A percentile compares a stretch with the other conserved stretches of the same genome.
phyloP scores from a whole-genome alignment of 139 green algal genomes.

The Asterochloris sp. region DNA sequence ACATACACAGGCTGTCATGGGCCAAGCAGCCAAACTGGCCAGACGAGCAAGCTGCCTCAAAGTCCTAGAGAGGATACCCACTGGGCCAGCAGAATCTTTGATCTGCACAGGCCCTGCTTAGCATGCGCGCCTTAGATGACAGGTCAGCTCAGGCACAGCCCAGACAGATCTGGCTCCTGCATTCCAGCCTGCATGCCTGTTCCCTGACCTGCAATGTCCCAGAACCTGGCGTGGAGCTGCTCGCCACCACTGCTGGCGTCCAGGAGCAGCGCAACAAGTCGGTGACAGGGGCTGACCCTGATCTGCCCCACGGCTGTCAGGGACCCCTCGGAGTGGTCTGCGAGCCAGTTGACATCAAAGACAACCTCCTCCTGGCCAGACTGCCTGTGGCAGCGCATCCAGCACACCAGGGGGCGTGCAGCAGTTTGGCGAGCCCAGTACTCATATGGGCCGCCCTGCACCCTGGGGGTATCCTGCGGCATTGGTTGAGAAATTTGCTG shows the following conservation, averaged over 20 bases:
- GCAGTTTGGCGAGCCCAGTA: neutral
- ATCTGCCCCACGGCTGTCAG: slow-evolving; percentile 9
- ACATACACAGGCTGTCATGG: neutral
- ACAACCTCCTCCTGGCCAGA: neutral
- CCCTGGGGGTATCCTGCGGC: neutral
- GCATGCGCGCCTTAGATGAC: no score
- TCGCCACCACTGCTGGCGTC: neutral
- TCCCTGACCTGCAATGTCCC: neutral
- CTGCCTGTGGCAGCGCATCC: neutral
- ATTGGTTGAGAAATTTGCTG: neutral
- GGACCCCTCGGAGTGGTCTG: neutral
- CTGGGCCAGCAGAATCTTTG: no score
- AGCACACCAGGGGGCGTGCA: neutral
- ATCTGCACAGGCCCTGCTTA: no score
- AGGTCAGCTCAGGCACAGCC: no score
- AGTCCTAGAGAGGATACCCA: no score
- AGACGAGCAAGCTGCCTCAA: neutral
- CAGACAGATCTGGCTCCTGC: neutral
- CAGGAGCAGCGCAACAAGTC: neutral
- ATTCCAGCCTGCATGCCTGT: neutral
- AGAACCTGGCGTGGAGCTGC: no score
- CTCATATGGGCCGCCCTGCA: neutral
- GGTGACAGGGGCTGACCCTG: neutral
- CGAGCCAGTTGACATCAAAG: neutral
- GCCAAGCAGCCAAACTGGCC: neutral